Evolutionary conservation across 345 rosid genomes (phyloP).

Genomic region (Mercurialis annua): DNA sequence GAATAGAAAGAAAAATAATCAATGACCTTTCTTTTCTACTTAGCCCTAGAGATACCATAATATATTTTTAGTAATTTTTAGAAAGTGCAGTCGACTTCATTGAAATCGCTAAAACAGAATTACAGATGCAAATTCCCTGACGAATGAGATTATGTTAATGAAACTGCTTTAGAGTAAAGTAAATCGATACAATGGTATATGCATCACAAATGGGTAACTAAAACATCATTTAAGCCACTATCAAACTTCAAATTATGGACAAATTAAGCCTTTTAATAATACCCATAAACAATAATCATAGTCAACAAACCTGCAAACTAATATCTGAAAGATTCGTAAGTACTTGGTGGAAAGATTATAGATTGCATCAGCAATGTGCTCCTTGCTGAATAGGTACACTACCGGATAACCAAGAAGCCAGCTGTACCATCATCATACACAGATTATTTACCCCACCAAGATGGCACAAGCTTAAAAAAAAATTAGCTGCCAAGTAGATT

Average conservation of each 20-base stretch:
- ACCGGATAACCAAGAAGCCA: constrained; percentile 96
- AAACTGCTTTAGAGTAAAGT: too few relatives aligned
- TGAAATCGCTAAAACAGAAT: constrained; percentile 16
- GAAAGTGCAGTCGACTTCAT: not conserved
- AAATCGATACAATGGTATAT: too few relatives aligned
- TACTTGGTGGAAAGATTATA: constrained; percentile 83
- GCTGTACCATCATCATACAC: constrained; percentile 37
- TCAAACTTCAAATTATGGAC: not conserved
- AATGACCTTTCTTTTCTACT: not conserved
- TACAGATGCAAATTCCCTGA: not conserved
- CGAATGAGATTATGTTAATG: too few relatives aligned
- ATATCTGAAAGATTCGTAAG: constrained; percentile 64
- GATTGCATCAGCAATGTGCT: constrained; percentile 70
- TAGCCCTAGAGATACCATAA: not conserved
- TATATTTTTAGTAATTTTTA: not conserved
- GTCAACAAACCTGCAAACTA: constrained; percentile 55
- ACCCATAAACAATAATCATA: constrained; percentile 2
- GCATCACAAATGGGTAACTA: not conserved
- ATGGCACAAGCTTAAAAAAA: not conserved
- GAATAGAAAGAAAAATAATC: not conserved
- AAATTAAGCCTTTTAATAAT: not conserved
- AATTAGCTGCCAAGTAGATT: not conserved
- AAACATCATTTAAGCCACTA: not conserved
- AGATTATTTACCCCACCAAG: constrained; percentile 7
- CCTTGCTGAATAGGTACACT: constrained; percentile 79